Percentiles rank a stretch among this genome's conserved stretches.
Conservation (phyloP, 192 early-diverging fungal species). For the Backusella sp. region DNA sequence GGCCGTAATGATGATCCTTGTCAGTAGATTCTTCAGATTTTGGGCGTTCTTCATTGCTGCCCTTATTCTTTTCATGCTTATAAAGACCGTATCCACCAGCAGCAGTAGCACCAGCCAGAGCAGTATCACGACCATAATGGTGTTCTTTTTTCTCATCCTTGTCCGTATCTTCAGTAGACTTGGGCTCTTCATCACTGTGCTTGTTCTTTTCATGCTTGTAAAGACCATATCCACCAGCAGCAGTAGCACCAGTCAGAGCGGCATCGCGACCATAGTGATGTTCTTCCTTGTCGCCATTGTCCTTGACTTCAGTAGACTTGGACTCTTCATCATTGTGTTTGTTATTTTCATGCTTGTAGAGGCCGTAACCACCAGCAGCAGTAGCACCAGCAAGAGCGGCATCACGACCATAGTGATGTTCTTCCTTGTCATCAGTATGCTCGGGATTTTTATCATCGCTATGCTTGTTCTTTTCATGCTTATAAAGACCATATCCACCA, state of each 20-base stretch:
- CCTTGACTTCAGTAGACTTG: neutral
- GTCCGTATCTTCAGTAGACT: neutral
- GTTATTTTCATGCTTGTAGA: neutral
- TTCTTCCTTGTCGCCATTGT: neutral
- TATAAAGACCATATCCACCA: neutral
- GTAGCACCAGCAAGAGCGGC: neutral
- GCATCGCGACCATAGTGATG: neutral
- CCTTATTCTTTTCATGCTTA: neutral
- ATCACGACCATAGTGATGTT: neutral
- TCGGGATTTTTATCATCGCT: too few relatives aligned
- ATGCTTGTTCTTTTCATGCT: neutral
- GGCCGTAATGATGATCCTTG: neutral
- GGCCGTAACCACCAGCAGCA: neutral
- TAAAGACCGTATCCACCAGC: neutral
- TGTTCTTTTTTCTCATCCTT: neutral
- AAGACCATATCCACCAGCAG: neutral
- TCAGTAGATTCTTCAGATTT: neutral
- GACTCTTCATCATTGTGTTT: neutral
- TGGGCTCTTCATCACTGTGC: neutral
- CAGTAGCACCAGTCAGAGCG: neutral
- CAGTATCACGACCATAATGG: neutral
- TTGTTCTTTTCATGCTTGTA: neutral
- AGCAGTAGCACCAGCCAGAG: neutral
- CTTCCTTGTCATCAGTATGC: neutral
- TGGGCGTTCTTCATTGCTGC: neutral